Percentiles rank a stretch among this genome's conserved stretches.
These are phyloP conservation scores for Fagus sylvatica DNA, from an alignment of 306 rosid genomes.

Conservation along the genomic window DNA sequence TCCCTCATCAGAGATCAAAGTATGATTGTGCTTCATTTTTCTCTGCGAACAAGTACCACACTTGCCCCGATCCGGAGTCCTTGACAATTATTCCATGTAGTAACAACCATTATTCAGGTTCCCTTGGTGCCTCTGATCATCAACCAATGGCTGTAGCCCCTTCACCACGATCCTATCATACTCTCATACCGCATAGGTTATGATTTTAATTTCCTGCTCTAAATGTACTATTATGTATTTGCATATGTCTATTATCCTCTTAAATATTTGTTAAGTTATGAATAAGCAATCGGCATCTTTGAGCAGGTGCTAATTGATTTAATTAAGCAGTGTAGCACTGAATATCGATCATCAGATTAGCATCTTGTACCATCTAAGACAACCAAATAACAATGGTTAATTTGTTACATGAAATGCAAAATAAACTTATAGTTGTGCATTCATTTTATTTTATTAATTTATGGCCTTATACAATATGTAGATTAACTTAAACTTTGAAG, in stretches of 20 bases:
- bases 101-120: not conserved
- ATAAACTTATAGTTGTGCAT: too few species aligned
- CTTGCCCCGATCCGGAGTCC: slow-evolving; percentile 28
- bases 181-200: slow-evolving; percentile 40
- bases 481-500: too few species aligned
- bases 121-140: not conserved
- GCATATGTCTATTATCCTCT: not conserved
- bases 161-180: slow-evolving; percentile 38
- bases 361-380: too few species aligned
- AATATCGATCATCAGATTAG: too few species aligned
- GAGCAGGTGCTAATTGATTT: too few species aligned
- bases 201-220: slow-evolving; percentile 13
- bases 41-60: not conserved
- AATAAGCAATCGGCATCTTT: not conserved
- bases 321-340: too few species aligned
- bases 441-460: too few species aligned
- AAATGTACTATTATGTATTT: too few species aligned
- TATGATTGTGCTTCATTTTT: slow-evolving; percentile 38
- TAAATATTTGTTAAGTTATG: not conserved
- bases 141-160: not conserved
- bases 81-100: slow-evolving; percentile 47
- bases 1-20: slow-evolving; percentile 40
- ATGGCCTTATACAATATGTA: too few species aligned
- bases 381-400: too few species aligned
- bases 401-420: too few species aligned